Percentiles rank a stretch among this genome's conserved stretches.
phyloP scores from a whole-genome alignment of 2,329 filamentous ascomycete species.

The Aspergillus intermedius region DNA sequence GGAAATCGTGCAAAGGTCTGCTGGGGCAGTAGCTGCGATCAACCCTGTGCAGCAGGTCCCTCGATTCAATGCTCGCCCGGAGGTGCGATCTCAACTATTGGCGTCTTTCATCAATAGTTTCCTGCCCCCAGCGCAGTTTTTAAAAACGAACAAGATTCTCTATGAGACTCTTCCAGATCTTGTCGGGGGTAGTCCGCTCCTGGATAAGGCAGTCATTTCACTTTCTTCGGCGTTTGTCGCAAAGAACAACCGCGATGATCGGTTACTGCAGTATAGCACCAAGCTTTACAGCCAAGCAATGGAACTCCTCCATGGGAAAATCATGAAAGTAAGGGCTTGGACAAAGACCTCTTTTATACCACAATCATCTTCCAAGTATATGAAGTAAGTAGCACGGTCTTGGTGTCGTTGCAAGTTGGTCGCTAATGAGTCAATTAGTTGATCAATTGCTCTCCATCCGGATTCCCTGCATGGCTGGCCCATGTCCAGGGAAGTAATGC shows the following conservation, averaged over 20 bases:
- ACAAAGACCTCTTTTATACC: slow-evolving; percentile 14
- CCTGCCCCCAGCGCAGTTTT: slow-evolving; percentile 3
- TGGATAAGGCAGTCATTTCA: slow-evolving; percentile 12
- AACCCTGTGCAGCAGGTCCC: slow-evolving; percentile 3
- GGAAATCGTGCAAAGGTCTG: neutral
- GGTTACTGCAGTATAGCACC: slow-evolving; percentile 13
- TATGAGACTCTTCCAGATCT: slow-evolving; percentile 11
- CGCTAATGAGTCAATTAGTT: slow-evolving; percentile 8
- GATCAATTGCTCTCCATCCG: slow-evolving; percentile 15
- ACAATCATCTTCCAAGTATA: slow-evolving; percentile 17
- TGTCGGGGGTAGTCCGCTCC: slow-evolving; percentile 6
- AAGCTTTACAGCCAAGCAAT: slow-evolving; percentile 14
- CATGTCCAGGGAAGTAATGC: slow-evolving; percentile 18
- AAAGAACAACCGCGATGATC: slow-evolving; percentile 11
- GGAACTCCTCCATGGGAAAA: slow-evolving; percentile 9
- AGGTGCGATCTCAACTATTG: slow-evolving; percentile 10
- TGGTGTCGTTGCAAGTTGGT: neutral
- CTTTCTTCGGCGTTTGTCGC: slow-evolving; percentile 13
- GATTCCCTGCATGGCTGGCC: slow-evolving; percentile 16
- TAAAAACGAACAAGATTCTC: slow-evolving; percentile 3
- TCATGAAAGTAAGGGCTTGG: slow-evolving; percentile 7
- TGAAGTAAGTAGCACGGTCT: slow-evolving; percentile 8
- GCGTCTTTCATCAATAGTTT: slow-evolving; percentile 9
- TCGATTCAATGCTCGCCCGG: slow-evolving; percentile 9
- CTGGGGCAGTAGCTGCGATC: neutral